phyloP scores from a whole-genome alignment of 164 flowering plant species.

The Annona squamosa region DNA sequence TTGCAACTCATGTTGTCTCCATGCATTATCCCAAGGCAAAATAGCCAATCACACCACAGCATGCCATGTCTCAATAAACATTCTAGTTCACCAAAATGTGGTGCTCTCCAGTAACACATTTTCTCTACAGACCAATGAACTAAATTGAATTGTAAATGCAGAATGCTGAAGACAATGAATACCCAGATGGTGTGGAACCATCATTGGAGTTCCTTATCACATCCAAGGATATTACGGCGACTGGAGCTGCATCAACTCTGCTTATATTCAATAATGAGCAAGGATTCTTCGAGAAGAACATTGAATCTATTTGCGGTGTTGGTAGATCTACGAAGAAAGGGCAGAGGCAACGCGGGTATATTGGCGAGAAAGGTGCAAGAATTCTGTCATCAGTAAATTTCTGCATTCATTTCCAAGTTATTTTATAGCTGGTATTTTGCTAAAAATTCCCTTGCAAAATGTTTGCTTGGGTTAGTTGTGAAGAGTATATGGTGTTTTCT shows the following conservation, averaged over 20 bases:
- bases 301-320: constrained; percentile 61
- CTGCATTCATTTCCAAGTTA: background rate
- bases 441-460: background rate
- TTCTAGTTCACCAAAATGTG: background rate
- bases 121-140: background rate
- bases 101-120: background rate
- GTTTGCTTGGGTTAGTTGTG: background rate
- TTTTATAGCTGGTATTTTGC: background rate
- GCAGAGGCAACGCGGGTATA: constrained; percentile 44
- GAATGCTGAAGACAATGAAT: constrained; percentile 77
- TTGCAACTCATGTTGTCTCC: no score
- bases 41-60: no score
- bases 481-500: no score
- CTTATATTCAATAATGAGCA: constrained; percentile 58
- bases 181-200: constrained; percentile 42
- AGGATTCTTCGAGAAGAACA: constrained; percentile 50
- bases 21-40: no score
- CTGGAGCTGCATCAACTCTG: constrained; percentile 57
- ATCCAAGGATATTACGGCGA: constrained; percentile 46
- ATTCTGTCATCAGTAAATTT: background rate
- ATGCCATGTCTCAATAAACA: background rate
- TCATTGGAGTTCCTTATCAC: constrained; percentile 59
- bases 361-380: constrained; percentile 62
- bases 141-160: constrained; percentile 8
- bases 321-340: constrained; percentile 66